Conservation (phyloP, 805 yeast genomes). For the Barnettozyma wickerhamii region DNA sequence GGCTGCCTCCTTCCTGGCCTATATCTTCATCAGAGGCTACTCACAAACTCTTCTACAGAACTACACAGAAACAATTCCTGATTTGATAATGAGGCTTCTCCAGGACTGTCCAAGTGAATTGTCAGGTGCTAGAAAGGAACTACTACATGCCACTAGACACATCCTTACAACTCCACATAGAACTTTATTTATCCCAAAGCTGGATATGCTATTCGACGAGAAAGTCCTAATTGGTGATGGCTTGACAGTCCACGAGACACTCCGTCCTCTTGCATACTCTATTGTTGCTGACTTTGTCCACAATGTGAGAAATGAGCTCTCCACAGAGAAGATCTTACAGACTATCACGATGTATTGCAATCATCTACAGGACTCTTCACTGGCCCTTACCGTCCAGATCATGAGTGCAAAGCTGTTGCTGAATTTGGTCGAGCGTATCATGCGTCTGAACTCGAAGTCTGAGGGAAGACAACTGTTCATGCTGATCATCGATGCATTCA, state of each 20-base stretch:
- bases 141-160: constrained; percentile 91
- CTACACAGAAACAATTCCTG: constrained; percentile 70
- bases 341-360: constrained; percentile 80
- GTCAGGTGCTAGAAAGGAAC: constrained; percentile 86
- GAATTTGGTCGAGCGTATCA: constrained; percentile 83
- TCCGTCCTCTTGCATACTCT: constrained; percentile 90
- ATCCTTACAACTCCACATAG: constrained; percentile 89
- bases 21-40: constrained; percentile 81
- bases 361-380: constrained; percentile 71
- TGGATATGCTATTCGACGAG: constrained; percentile 83
- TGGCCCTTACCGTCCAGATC: constrained; percentile 88
- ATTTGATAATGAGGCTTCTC: constrained; percentile 73
- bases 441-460: constrained; percentile 73
- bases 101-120: constrained; percentile 96
- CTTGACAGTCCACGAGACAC: constrained; percentile 81
- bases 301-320: constrained; percentile 79
- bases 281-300: constrained; percentile 96
- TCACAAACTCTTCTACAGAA: constrained; percentile 57
- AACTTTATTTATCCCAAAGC: constrained; percentile 74
- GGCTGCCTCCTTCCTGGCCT: constrained; percentile 92
- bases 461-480: constrained; percentile 77
- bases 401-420: constrained; percentile 91
- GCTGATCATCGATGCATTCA: constrained; percentile 83
- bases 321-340: constrained; percentile 79
- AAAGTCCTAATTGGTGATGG: constrained; percentile 89